Evolutionary conservation across 1,284 basidiomycete genomes (phyloP), one percentile per base, ranked within the genome.

Genomic region (Trichosporon coremiiforme): DNA sequence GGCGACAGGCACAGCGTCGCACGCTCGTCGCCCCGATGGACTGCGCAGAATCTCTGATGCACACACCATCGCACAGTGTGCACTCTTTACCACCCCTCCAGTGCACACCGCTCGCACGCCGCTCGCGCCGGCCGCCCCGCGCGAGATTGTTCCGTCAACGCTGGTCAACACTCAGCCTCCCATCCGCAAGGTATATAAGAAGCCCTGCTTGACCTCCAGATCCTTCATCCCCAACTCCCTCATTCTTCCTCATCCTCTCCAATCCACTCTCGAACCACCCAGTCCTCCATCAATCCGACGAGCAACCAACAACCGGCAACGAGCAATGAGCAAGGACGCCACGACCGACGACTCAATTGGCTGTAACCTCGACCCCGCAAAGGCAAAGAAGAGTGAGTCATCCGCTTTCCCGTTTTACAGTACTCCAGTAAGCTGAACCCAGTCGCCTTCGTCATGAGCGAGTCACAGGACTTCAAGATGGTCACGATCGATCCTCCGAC

Each of bases 371-470:
- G 57, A 60, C 29, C 57, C 57, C 57, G 31, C 57, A 13, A 60
- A 60, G 57, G 57, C 57, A 1, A 60, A 60, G 57, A 31, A 60
- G 29, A 33, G 57, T 60, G 31, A 60, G 57, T 60, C 55, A 2
- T 13, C 22, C 55, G 13, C 25, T 31, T 15, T 13, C 5, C 10
- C 4, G n/a, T n/a, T n/a, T n/a, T n/a, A n/a, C 22, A 2, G n/a
- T n/a, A n/a, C n/a, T n/a, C n/a, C n/a, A n/a, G n/a, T 31, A 8
- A 31, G 29, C 57, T 60, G 57, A 60, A 31, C 1, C 2, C 57
- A 60, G 57, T 60, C 31, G 17, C 57, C 29, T 60, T 60, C 29
- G 31, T 33, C 29, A 13, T 60, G 2, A 7, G 31, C 17, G 57
- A 33, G 20, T n/a, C n/a, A n/a, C 8, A 60, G 17, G 57, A 31